These are phyloP conservation scores for Naganishia albida DNA, from an alignment of 1,284 basidiomycete species.

Conservation along the genomic window DNA sequence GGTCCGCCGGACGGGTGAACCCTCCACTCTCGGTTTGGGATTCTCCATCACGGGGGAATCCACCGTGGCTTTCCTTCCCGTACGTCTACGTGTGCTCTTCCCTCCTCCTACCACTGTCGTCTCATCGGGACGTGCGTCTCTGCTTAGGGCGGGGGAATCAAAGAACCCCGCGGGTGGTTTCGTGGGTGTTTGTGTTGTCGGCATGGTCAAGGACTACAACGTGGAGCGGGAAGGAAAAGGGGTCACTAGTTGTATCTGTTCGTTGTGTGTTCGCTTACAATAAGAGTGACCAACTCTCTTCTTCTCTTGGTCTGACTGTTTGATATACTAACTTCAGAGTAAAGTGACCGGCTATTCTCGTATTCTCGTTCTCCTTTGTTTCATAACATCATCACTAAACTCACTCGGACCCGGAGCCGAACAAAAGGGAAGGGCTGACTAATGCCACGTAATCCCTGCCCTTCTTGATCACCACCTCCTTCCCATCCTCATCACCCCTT, in stretches of 20 bases:
- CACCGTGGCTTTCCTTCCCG: neutral
- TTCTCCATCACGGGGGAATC: neutral
- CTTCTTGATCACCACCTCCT: neutral
- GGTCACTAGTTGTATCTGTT: neutral
- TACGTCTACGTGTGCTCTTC: neutral
- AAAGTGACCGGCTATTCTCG: neutral
- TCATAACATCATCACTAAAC: neutral
- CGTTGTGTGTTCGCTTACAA: neutral
- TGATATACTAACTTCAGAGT: too few species aligned
- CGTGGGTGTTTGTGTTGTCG: too few species aligned
- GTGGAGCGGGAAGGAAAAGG: neutral
- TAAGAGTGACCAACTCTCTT: neutral
- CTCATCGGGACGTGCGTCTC: neutral
- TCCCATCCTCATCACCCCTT: too few species aligned
- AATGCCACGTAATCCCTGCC: neutral
- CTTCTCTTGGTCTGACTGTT: too few species aligned
- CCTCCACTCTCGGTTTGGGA: neutral
- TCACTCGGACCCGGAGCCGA: neutral
- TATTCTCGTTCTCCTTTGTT: too few species aligned
- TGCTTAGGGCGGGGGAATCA: slow-evolving; percentile 7
- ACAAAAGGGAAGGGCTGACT: too few species aligned
- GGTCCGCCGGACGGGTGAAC: neutral
- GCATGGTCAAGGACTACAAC: neutral
- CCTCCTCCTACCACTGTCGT: neutral
- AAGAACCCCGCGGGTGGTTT: neutral